These are phyloP conservation scores for Lipomyces lipofer DNA, from an alignment of 805 yeast genomes.

Conservation along the genomic window DNA sequence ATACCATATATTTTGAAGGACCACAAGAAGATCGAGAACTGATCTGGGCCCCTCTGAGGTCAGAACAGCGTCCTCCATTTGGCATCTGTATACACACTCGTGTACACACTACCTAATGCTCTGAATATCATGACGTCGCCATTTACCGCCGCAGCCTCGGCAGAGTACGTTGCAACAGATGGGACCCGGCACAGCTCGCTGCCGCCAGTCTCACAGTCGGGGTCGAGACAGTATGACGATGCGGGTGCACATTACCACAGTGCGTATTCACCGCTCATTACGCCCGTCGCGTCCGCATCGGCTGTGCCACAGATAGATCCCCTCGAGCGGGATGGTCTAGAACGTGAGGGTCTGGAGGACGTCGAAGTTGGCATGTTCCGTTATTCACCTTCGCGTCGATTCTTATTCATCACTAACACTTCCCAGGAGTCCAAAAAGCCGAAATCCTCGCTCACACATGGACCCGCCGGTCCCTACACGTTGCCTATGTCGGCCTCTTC, in stretches of 20 bases:
- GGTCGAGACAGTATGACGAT: not conserved
- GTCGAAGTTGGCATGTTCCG: slow-evolving; percentile 12
- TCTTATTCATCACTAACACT: not conserved
- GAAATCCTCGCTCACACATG: slow-evolving; percentile 28
- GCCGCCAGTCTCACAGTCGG: slow-evolving; percentile 2
- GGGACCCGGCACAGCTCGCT: not conserved
- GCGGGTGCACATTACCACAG: slow-evolving; percentile 15
- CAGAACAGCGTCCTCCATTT: too few species aligned
- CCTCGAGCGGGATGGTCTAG: not conserved
- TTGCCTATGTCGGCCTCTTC: slow-evolving; percentile 31
- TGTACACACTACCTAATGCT: too few species aligned
- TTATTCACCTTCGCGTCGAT: not conserved
- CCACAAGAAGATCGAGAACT: too few species aligned
- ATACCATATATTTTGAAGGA: too few species aligned
- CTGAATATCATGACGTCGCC: too few species aligned
- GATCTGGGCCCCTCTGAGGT: too few species aligned
- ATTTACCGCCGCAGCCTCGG: too few species aligned
- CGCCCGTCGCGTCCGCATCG: not conserved
- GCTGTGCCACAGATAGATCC: not conserved
- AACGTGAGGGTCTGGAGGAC: slow-evolving; percentile 5
- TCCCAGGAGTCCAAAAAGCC: slow-evolving; percentile 25
- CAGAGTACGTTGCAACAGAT: too few species aligned
- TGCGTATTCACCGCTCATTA: slow-evolving; percentile 16
- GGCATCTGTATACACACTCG: too few species aligned
- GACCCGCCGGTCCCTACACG: slow-evolving; percentile 23